Percentiles rank a stretch among this genome's conserved stretches.
Conservation (phyloP, 108 stramenopile genomes). For the Pseudonitzschia multistriata region DNA sequence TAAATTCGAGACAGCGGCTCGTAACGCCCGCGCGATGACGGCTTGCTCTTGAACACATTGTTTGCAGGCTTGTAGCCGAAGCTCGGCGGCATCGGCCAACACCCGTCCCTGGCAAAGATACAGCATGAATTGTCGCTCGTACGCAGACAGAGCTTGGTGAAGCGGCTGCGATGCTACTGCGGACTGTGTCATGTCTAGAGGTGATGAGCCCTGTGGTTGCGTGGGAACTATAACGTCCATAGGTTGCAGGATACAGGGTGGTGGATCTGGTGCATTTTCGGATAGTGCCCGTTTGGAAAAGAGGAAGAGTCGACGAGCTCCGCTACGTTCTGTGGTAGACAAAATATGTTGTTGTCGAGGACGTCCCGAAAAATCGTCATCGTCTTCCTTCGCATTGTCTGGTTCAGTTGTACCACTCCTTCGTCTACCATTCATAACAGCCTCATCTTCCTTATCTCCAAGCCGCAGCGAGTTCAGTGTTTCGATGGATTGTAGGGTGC, state of each 20-base stretch:
- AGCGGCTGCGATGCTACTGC: slow-evolving; percentile 62
- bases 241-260: slow-evolving; percentile 56
- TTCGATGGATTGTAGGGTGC: slow-evolving; percentile 68
- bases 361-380: background rate
- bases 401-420: slow-evolving; percentile 16
- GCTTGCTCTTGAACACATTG: slow-evolving; percentile 78
- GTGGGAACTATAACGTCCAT: slow-evolving; percentile 50
- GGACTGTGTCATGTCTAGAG: slow-evolving; percentile 53
- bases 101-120: slow-evolving; percentile 68
- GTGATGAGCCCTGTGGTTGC: slow-evolving; percentile 57
- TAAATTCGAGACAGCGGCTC: slow-evolving; percentile 84
- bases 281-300: slow-evolving; percentile 82
- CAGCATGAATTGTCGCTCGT: slow-evolving; percentile 77
- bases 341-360: slow-evolving; percentile 37
- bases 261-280: slow-evolving; percentile 67
- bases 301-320: slow-evolving; percentile 72
- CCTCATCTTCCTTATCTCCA: slow-evolving; percentile 78
- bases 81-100: slow-evolving; percentile 75
- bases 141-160: slow-evolving; percentile 71
- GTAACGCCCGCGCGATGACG: slow-evolving; percentile 73
- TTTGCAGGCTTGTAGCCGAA: slow-evolving; percentile 62
- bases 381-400: background rate
- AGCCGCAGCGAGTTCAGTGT: slow-evolving; percentile 65
- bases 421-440: slow-evolving; percentile 14
- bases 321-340: slow-evolving; percentile 67